These are phyloP conservation scores for Lactarius vividus DNA, from an alignment of 768 basidiomycete species.

Conservation along the genomic window DNA sequence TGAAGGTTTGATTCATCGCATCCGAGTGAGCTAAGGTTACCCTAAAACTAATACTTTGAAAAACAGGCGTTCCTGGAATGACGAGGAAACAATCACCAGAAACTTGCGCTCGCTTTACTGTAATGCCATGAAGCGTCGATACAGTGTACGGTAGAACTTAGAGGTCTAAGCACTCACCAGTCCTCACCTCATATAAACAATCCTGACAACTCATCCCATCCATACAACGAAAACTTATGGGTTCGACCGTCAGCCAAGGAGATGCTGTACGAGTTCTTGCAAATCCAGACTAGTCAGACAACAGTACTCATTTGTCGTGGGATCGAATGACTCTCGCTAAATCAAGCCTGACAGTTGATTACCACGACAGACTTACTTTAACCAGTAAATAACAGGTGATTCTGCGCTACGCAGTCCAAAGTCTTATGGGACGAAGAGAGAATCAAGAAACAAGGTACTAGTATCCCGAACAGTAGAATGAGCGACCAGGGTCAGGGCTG, in stretches of 20 bases:
- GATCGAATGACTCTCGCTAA: not conserved
- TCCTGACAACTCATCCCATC: too few relatives aligned
- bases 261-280: too few relatives aligned
- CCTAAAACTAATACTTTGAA: too few relatives aligned
- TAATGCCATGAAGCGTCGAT: too few relatives aligned
- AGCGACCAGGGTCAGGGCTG: constrained; percentile 11
- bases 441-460: constrained; percentile 10
- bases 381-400: not conserved
- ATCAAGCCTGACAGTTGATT: not conserved
- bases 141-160: not conserved
- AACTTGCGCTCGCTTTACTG: not conserved
- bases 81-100: not conserved
- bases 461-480: constrained; percentile 7
- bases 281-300: too few relatives aligned
- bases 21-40: too few relatives aligned
- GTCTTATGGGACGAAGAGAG: not conserved
- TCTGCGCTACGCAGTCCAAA: constrained; percentile 7
- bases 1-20: too few relatives aligned
- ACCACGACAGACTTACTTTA: not conserved
- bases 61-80: too few relatives aligned
- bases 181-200: too few relatives aligned
- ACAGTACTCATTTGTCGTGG: not conserved
- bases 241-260: too few relatives aligned
- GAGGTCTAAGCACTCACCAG: not conserved
- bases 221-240: too few relatives aligned